These are phyloP conservation scores for Solanum hybrid DNA, from an alignment of 305 asterid genomes.

Conservation along the genomic window DNA sequence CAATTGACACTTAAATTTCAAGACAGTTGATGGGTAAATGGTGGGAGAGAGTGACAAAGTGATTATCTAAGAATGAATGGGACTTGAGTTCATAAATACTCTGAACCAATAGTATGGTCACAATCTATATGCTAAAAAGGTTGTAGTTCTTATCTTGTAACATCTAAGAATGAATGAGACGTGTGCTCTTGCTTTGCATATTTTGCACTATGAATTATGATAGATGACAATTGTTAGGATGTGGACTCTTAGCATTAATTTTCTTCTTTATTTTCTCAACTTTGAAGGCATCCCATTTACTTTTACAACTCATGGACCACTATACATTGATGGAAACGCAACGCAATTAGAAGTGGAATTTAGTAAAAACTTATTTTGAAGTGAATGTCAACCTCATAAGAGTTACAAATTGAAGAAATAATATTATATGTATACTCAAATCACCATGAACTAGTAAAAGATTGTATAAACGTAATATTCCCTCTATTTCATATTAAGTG, in stretches of 20 bases:
- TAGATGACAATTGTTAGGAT: not conserved
- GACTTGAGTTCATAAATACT: slow-evolving; percentile 8
- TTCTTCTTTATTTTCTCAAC: not conserved
- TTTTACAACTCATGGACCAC: not conserved
- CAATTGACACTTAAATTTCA: not conserved
- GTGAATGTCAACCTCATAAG: no score
- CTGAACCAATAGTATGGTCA: not conserved
- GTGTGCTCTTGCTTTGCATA: not conserved
- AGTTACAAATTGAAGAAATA: no score
- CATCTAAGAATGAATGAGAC: not conserved
- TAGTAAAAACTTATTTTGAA: no score
- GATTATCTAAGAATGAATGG: not conserved
- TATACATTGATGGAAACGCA: not conserved
- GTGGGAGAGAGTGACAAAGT: not conserved
- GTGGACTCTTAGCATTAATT: not conserved
- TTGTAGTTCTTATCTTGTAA: slow-evolving; percentile 1
- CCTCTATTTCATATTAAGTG: no score
- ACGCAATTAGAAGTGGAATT: not conserved
- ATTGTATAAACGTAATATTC: no score
- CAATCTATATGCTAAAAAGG: not conserved
- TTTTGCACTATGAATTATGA: not conserved
- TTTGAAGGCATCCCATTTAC: not conserved
- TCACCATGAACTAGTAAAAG: no score
- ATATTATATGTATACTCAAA: no score
- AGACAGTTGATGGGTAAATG: not conserved